Percentiles rank a stretch among this genome's conserved stretches.
Conservation (phyloP, 2,329 filamentous ascomycete species). For the Mycosphaerella sp. region DNA sequence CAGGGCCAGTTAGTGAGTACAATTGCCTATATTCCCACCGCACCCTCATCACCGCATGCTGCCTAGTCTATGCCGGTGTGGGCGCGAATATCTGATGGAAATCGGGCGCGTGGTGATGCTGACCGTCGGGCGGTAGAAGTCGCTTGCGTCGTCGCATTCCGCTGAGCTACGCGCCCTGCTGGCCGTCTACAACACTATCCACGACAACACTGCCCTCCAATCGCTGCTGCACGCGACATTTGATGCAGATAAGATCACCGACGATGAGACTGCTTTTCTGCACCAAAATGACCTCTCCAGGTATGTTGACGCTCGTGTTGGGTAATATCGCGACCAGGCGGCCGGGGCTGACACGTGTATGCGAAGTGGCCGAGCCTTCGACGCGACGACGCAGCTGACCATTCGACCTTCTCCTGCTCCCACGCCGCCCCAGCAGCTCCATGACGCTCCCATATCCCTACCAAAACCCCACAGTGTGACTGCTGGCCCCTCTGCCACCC, state of each 20-base stretch:
- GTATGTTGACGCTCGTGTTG: constrained; percentile 6
- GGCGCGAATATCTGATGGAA: not conserved
- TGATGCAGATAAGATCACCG: constrained; percentile 2
- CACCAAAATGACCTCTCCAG: constrained; percentile 10
- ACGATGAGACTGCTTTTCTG: constrained; percentile 15
- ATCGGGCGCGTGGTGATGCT: constrained; percentile 9
- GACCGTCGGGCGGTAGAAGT: not conserved
- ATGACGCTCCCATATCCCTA: constrained; percentile 26
- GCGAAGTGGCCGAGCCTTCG: constrained; percentile 51
- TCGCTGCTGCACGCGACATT: constrained; percentile 7
- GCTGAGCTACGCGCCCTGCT: constrained; percentile 10
- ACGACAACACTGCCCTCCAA: constrained; percentile 11
- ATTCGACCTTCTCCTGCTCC: constrained; percentile 36
- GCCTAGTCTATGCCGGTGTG: not conserved
- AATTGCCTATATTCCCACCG: constrained; percentile 4
- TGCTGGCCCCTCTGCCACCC: constrained; percentile 9
- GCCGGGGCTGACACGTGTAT: not conserved
- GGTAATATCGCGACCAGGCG: constrained; percentile 1
- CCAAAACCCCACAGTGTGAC: constrained; percentile 22
- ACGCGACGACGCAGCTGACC: constrained; percentile 42
- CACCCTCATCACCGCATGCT: not conserved
- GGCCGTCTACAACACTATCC: constrained; percentile 10
- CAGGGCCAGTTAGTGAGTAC: constrained; percentile 5
- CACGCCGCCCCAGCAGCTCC: constrained; percentile 26
- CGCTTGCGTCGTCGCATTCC: constrained; percentile 14